A percentile compares a stretch with the other conserved stretches of the same genome.
These are phyloP conservation scores for Galerina sulciceps DNA, from an alignment of 768 basidiomycete genomes.

Conservation along the genomic window DNA sequence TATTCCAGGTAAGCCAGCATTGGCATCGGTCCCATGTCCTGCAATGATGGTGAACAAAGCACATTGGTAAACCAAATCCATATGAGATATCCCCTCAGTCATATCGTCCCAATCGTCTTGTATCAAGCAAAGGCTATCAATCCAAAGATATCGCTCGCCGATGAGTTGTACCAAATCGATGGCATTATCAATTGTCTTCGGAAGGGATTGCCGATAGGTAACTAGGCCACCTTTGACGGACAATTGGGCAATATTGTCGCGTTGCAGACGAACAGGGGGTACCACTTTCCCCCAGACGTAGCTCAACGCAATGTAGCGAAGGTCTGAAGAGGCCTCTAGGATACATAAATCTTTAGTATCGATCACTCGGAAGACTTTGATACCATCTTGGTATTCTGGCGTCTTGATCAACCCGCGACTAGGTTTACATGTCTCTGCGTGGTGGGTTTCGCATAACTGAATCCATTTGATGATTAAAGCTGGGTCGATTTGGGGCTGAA, in stretches of 20 bases:
- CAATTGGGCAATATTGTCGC: neutral
- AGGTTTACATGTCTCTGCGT: neutral
- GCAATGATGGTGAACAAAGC: conserved; percentile 3
- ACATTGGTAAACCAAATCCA: conserved; percentile 8
- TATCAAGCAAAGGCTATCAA: conserved; percentile 6
- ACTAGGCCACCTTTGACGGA: neutral
- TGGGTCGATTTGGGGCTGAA: neutral
- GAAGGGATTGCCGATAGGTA: neutral
- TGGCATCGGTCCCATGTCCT: neutral
- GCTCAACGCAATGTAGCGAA: conserved; percentile 4
- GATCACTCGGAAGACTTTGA: conserved; percentile 1
- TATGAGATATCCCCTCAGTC: neutral
- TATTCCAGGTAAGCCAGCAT: conserved; percentile 2
- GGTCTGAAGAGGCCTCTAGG: neutral
- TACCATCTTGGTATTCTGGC: neutral
- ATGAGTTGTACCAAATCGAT: conserved; percentile 2
- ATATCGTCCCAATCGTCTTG: conserved; percentile 6
- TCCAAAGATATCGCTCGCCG: conserved; percentile 7
- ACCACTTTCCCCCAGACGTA: conserved; percentile 4
- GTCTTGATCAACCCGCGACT: neutral
- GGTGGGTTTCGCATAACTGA: neutral
- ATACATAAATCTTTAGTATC: neutral
- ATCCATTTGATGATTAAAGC: neutral
- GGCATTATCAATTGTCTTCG: neutral
- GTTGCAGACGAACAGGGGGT: neutral